phyloP scores from a whole-genome alignment of 202 grass and related monocot species.

The Thinopyrum obtusiflorum region DNA sequence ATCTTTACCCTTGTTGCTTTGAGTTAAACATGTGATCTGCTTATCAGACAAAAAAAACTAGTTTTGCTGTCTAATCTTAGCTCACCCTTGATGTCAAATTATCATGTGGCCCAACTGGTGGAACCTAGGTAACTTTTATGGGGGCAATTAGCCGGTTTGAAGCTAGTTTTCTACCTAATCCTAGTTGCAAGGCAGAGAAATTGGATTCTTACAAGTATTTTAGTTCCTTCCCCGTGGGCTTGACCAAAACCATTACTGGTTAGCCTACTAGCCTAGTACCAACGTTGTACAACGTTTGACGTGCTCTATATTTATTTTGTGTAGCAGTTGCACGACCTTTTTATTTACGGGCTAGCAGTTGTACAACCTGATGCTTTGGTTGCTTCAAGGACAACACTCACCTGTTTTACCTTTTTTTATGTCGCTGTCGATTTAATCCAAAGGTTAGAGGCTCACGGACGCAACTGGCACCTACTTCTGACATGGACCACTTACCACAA shows the following conservation, averaged over 20 bases:
- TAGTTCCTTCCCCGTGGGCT: conserved; percentile 13
- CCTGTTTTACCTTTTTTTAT: no score
- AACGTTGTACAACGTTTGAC: not conserved
- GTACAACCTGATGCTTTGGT: not conserved
- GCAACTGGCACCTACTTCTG: no score
- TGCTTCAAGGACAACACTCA: not conserved
- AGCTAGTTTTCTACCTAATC: conserved; percentile 9
- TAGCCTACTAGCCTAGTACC: no score
- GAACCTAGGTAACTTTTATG: no score
- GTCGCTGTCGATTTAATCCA: no score
- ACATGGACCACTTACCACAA: no score
- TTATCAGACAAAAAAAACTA: no score
- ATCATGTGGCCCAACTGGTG: no score
- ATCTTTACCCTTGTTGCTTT: no score
- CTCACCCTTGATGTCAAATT: not conserved
- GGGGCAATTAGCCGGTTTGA: not conserved
- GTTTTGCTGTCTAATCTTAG: not conserved
- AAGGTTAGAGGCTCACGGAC: no score
- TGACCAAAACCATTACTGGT: not conserved
- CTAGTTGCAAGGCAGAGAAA: not conserved
- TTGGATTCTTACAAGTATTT: not conserved
- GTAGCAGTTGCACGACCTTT: not conserved
- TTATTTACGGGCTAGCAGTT: no score
- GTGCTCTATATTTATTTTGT: not conserved
- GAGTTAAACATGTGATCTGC: no score